These are phyloP conservation scores for Penicillium waksmanii DNA, from an alignment of 495 filamentous ascomycete species.

Conservation along the genomic window DNA sequence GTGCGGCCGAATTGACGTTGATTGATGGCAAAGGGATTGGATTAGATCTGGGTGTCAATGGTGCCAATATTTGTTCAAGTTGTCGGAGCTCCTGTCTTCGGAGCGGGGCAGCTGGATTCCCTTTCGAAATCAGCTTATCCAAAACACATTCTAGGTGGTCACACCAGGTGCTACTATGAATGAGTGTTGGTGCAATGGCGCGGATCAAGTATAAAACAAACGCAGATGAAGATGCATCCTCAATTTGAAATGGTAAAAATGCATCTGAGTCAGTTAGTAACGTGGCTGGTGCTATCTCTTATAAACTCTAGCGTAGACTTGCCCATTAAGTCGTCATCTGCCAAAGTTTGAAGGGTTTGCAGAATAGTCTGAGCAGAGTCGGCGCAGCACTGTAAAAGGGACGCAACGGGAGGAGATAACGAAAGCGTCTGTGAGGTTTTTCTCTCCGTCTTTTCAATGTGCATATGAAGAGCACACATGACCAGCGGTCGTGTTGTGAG, in stretches of 20 bases:
- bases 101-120: constrained; percentile 32
- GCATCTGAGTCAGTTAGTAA: constrained; percentile 21
- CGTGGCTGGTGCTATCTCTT: not conserved
- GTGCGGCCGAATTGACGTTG: constrained; percentile 2
- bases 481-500: constrained; percentile 37
- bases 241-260: constrained; percentile 39
- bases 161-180: constrained; percentile 29
- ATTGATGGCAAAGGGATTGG: not conserved
- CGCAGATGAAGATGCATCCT: constrained; percentile 37
- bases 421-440: constrained; percentile 25
- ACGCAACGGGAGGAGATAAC: constrained; percentile 28
- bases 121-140: constrained; percentile 31
- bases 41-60: constrained; percentile 28
- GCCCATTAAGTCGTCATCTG: constrained; percentile 38
- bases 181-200: constrained; percentile 29
- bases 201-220: constrained; percentile 37
- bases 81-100: constrained; percentile 30
- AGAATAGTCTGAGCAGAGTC: constrained; percentile 39
- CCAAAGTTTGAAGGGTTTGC: constrained; percentile 34
- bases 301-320: not conserved
- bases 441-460: constrained; percentile 31
- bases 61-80: constrained; percentile 33
- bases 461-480: constrained; percentile 39
- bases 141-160: constrained; percentile 32
- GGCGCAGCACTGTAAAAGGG: constrained; percentile 36